These are phyloP conservation scores for Coemansia umbellata DNA, from an alignment of 192 early-diverging fungal species.

Conservation along the genomic window DNA sequence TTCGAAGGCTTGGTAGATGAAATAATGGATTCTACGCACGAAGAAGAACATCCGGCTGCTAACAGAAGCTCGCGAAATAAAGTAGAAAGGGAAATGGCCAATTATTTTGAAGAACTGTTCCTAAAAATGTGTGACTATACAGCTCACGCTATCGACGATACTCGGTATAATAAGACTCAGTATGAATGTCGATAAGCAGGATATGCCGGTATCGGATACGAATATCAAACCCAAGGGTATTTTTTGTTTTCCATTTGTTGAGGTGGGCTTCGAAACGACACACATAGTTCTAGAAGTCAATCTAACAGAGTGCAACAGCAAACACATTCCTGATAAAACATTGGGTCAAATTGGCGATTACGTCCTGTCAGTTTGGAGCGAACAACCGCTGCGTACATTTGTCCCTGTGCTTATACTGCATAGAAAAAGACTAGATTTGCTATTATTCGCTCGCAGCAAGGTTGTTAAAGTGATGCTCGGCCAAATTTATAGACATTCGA, in stretches of 20 bases:
- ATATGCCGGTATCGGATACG: too few species aligned
- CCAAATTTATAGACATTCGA: background rate
- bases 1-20: too few species aligned
- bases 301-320: background rate
- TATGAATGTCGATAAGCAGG: too few species aligned
- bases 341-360: background rate
- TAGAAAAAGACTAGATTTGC: background rate
- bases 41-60: too few species aligned
- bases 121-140: too few species aligned
- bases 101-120: too few species aligned
- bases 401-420: background rate
- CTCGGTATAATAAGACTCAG: too few species aligned
- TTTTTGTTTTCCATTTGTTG: background rate
- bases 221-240: background rate
- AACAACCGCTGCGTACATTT: background rate
- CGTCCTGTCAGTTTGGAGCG: background rate
- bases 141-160: too few species aligned
- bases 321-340: background rate
- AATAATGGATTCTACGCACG: too few species aligned
- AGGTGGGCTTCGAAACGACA: background rate
- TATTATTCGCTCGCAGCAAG: background rate
- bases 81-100: too few species aligned
- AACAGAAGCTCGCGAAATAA: too few species aligned
- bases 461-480: background rate
- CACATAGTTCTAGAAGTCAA: background rate